Percentiles rank a stretch among this genome's conserved stretches.
These are phyloP conservation scores for Termitomyces sp. DNA, from an alignment of 768 basidiomycete genomes.

Conservation along the genomic window DNA sequence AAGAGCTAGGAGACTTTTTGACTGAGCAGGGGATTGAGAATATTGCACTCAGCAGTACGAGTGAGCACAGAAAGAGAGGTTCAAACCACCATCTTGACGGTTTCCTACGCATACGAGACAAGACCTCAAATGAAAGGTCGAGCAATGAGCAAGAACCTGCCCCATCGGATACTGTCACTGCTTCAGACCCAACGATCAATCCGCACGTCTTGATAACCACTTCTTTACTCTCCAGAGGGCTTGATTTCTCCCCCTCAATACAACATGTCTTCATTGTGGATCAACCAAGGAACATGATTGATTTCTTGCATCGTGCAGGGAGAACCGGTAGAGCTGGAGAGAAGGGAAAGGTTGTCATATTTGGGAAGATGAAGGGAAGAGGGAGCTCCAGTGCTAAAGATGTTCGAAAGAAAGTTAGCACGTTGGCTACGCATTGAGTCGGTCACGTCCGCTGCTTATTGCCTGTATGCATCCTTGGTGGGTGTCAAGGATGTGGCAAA, in stretches of 20 bases:
- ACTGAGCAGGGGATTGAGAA: slow-evolving; percentile 54
- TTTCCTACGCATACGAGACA: slow-evolving; percentile 46
- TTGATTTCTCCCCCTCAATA: slow-evolving; percentile 78
- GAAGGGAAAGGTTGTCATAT: slow-evolving; percentile 67
- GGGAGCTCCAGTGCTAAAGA: slow-evolving; percentile 49
- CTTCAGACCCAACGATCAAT: slow-evolving; percentile 24
- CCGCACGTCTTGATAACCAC: slow-evolving; percentile 83
- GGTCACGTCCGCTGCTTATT: not conserved
- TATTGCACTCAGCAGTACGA: slow-evolving; percentile 59
- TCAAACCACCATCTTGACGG: slow-evolving; percentile 72
- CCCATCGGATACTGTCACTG: slow-evolving; percentile 5
- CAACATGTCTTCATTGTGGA: slow-evolving; percentile 85
- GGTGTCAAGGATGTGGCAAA: not conserved
- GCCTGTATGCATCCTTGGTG: not conserved
- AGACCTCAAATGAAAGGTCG: not conserved
- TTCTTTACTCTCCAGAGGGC: slow-evolving; percentile 82
- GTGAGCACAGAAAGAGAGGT: slow-evolving; percentile 53
- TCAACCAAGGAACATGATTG: slow-evolving; percentile 83
- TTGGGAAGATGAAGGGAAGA: slow-evolving; percentile 64
- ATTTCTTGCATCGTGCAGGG: slow-evolving; percentile 90
- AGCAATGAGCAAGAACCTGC: slow-evolving; percentile 3
- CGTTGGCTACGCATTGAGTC: slow-evolving; percentile 20
- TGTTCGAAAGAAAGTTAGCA: slow-evolving; percentile 44
- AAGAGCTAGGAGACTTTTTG: slow-evolving; percentile 54
- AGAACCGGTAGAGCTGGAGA: slow-evolving; percentile 72